Evolutionary conservation across 495 filamentous ascomycete genomes (phyloP), one percentile per base, ranked within the genome.

Genomic region (Xylaria curta): DNA sequence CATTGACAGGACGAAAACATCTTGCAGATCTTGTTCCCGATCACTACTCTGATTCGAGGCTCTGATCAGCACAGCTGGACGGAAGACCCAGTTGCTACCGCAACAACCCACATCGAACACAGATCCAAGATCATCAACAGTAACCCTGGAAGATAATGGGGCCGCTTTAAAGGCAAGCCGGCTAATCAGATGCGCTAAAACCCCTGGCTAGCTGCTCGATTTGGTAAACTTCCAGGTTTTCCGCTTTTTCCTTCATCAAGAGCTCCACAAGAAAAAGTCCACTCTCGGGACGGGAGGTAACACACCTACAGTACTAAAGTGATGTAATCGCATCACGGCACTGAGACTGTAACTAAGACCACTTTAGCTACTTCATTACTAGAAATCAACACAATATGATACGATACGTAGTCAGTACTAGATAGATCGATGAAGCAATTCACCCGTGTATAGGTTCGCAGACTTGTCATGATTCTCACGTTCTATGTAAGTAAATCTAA

Each of bases 191-290:
- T 7, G 26, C 19, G 42, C 54, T 40, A n/a, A 49, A 38, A 19
- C 66, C 42, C 66, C 53, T 49, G 56, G 15, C 26, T 61, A 56
- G 24, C 38, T 68, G 28, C 66, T 59, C 33, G 66, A 42, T 59
- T 47, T 28, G 66, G 66, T 21, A 60, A 61, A 33, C 2, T n/a
- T 40, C 38, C 53, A 60, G 38, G 42, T 33, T 59, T 58, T 44
- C 17, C 15, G 6, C 26, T 51, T 51, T 51, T 51, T 8, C 9
- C 21, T n/a, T 40, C 38, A 68, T 26, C 40, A n/a, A 38, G 24
- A 31, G 38, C 33, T 21, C 53, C 64, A 67, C 13, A 62, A 24
- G 21, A 21, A 15, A 42, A 13, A n/a, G 19, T 42, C 4, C 60
- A 17, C 61, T 9, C 61, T 61, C 59, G 33, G 36, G 36, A 38